Percentiles rank a stretch among this genome's conserved stretches.
Evolutionary conservation across 306 rosid species (phyloP).

Genomic region (Sesbania bispinosa): DNA sequence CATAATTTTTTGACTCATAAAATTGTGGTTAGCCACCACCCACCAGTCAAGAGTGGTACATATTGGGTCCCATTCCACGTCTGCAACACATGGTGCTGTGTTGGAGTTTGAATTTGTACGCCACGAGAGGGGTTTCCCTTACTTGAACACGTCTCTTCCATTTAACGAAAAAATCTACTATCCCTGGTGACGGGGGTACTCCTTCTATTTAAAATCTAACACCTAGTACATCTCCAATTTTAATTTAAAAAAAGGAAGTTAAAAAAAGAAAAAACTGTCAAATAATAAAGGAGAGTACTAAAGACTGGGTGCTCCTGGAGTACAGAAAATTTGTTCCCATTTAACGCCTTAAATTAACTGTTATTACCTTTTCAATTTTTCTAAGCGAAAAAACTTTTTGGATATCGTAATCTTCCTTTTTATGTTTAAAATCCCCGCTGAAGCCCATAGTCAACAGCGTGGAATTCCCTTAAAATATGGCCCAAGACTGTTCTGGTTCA

Average conservation of each 20-base stretch:
- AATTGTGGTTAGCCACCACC: constrained; percentile 30
- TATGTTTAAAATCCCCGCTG: neutral
- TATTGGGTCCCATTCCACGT: constrained; percentile 62
- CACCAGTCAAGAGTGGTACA: constrained; percentile 27
- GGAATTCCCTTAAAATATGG: neutral
- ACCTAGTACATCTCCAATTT: too few species aligned
- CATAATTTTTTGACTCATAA: constrained; percentile 1
- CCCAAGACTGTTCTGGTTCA: neutral
- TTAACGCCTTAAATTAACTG: too few species aligned
- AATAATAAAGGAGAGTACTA: too few species aligned
- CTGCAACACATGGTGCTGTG: constrained; percentile 40
- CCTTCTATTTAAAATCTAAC: too few species aligned
- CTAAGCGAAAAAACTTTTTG: too few species aligned
- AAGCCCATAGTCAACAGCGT: constrained; percentile 21
- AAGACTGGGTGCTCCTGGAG: too few species aligned
- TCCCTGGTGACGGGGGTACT: too few species aligned
- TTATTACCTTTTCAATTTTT: too few species aligned
- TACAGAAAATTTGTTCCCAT: too few species aligned
- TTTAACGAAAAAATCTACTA: too few species aligned
- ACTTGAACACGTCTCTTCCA: constrained; percentile 44
- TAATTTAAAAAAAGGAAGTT: too few species aligned
- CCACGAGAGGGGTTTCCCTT: constrained; percentile 22
- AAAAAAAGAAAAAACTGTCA: too few species aligned
- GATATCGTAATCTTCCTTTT: neutral
- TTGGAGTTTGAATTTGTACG: constrained; percentile 52